A percentile compares a stretch with the other conserved stretches of the same genome.
These are phyloP conservation scores for Medicago truncatula DNA, from an alignment of 306 rosid species.

Conservation along the genomic window DNA sequence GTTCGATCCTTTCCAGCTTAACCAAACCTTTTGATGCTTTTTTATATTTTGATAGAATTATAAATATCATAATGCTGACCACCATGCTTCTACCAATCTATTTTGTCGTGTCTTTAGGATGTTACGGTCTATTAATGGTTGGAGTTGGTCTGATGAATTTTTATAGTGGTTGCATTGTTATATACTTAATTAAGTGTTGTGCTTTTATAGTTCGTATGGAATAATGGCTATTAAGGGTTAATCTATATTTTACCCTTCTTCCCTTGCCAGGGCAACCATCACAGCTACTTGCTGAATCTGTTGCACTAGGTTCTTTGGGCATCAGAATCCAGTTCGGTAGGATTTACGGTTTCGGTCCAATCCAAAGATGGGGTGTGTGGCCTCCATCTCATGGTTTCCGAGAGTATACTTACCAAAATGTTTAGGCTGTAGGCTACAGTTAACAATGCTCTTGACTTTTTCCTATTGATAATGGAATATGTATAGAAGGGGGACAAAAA, in stretches of 20 bases:
- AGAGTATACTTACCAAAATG: neutral
- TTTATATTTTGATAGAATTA: slow-evolving; percentile 6
- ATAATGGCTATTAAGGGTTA: neutral
- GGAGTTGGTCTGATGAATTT: slow-evolving; percentile 88
- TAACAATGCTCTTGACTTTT: neutral
- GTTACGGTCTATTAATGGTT: slow-evolving; percentile 91
- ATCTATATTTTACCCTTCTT: no score
- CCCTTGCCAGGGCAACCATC: no score
- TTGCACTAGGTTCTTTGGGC: no score
- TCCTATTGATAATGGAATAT: neutral
- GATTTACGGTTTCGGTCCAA: neutral
- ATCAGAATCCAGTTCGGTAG: neutral
- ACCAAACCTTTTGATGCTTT: neutral
- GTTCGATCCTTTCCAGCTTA: slow-evolving; percentile 26
- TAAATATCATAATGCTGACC: slow-evolving; percentile 35
- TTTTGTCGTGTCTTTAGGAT: slow-evolving; percentile 81
- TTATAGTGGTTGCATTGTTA: slow-evolving; percentile 33
- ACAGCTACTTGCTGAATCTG: no score
- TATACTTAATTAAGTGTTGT: slow-evolving; percentile 12
- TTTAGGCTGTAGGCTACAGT: neutral
- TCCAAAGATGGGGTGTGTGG: no score
- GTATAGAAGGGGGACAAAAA: neutral
- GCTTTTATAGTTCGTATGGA: slow-evolving; percentile 10
- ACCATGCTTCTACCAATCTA: slow-evolving; percentile 61
- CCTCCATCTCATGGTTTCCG: neutral